These are phyloP conservation scores for Colletotrichum higginsianum DNA, from an alignment of 2,329 filamentous ascomycete genomes.

Conservation along the genomic window DNA sequence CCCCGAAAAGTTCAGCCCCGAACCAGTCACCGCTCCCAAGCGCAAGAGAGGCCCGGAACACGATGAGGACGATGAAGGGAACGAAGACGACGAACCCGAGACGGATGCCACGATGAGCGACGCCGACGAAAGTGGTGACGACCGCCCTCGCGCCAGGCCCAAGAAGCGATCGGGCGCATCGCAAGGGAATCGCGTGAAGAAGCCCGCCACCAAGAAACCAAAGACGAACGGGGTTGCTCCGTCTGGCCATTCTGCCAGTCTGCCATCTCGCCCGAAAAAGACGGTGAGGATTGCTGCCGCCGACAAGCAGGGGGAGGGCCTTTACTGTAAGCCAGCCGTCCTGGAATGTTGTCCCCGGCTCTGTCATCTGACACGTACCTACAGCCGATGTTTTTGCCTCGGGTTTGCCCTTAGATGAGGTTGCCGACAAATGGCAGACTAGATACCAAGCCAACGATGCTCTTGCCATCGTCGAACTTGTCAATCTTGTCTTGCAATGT, in stretches of 20 bases:
- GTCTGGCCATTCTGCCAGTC: slow-evolving; percentile 56
- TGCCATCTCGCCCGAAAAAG: slow-evolving; percentile 71
- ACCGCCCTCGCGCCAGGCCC: slow-evolving; percentile 44
- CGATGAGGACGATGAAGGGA: slow-evolving; percentile 63
- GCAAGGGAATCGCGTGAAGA: slow-evolving; percentile 63
- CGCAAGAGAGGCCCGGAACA: slow-evolving; percentile 69
- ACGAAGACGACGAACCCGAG: slow-evolving; percentile 63
- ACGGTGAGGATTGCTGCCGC: slow-evolving; percentile 66
- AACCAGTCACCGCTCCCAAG: slow-evolving; percentile 66
- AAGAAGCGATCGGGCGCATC: slow-evolving; percentile 44
- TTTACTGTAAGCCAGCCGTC: slow-evolving; percentile 65
- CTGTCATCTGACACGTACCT: slow-evolving; percentile 45
- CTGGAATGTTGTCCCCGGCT: slow-evolving; percentile 40
- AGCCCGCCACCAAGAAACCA: slow-evolving; percentile 74
- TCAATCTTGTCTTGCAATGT: slow-evolving; percentile 78
- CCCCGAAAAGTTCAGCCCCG: slow-evolving; percentile 72
- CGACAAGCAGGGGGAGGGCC: slow-evolving; percentile 63
- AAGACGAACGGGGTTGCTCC: slow-evolving; percentile 69
- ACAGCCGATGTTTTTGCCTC: slow-evolving; percentile 76
- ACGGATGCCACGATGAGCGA: slow-evolving; percentile 62
- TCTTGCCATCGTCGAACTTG: slow-evolving; percentile 71
- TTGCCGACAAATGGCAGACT: slow-evolving; percentile 73
- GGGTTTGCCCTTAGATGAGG: slow-evolving; percentile 68
- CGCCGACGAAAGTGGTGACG: slow-evolving; percentile 62
- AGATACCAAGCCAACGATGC: slow-evolving; percentile 70